Evolutionary conservation across 768 basidiomycete genomes (phyloP), one percentile per base, ranked within the genome.

Genomic region (Termitomyces sp.): DNA sequence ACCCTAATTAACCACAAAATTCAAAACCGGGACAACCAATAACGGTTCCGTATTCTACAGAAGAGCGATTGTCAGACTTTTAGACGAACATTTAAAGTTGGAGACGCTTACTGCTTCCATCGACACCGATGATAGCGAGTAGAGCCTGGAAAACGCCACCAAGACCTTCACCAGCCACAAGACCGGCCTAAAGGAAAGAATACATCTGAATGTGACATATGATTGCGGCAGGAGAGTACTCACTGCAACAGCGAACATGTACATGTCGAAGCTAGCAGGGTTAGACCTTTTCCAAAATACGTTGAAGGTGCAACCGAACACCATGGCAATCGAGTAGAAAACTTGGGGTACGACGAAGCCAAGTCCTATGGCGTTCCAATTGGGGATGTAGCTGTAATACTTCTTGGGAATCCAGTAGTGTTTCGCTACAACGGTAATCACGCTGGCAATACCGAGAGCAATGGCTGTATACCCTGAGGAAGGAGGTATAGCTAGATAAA

Each of bases 381-480:
- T 84, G 41, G 82, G 82, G 43, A 84, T 70, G 51, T 71, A 83
- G 49, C 56, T 60, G 72, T 75, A 76, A 69, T 82, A 81, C 58
- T 78, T 80, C 67, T 74, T 76, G 33, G 83, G 81, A 43, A 82
- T 70, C 66, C 71, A 76, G 61, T 70, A 71, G 67, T 79, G 72
- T 71, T 79, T 82, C 32, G 75, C 68, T n/a, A 81, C 52, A 35
- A 85, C 75, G 6, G 75, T 75, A 40, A 79, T 12, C 35, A 78
- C 72, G 32, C 79, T 77, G 58, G 74, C 64, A 55, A 85, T 69
- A 7, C 75, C 76, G 4, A 85, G 74, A 47, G 63, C 83, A 62
- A 87, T 83, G 41, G 85, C 82, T 5, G 82, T 80, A 63, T 80
- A 81, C 10, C 84, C 84, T 12, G 83, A 84, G 1, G 79, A 79